A percentile compares a stretch with the other conserved stretches of the same genome.
Conservation (phyloP, 345 rosid species). For the Odontarrhena argentea region DNA sequence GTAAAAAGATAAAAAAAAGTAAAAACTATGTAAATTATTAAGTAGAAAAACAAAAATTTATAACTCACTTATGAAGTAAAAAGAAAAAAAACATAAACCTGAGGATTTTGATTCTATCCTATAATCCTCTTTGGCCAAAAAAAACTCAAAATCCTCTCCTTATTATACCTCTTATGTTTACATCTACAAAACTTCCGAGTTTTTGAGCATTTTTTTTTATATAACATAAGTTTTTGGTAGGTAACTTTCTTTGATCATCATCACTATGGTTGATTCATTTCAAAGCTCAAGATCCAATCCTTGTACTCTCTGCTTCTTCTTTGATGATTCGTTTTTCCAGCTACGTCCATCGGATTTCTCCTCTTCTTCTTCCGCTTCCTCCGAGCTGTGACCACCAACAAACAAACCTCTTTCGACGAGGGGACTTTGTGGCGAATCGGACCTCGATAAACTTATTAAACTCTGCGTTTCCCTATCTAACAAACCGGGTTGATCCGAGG, state of each 20-base stretch:
- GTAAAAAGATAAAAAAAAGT: too few relatives aligned
- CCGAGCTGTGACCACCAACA: conserved; percentile 47
- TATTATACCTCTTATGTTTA: conserved; percentile 38
- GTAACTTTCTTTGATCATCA: conserved; percentile 11
- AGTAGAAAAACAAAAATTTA: too few relatives aligned
- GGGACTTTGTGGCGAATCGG: conserved; percentile 67
- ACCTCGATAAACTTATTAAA: conserved; percentile 43
- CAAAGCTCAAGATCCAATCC: conserved; percentile 38
- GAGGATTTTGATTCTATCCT: conserved; percentile 37
- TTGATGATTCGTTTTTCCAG: conserved; percentile 40
- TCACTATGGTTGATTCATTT: conserved; percentile 14
- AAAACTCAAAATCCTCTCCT: conserved; percentile 26
- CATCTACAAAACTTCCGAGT: conserved; percentile 34
- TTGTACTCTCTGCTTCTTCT: conserved; percentile 28
- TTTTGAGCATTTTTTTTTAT: conserved; percentile 19
- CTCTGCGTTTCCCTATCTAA: conserved; percentile 45
- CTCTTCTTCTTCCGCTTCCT: conserved; percentile 42
- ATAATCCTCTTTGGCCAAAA: conserved; percentile 9
- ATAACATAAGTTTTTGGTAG: conserved; percentile 15
- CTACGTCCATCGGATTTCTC: conserved; percentile 61
- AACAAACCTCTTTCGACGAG: conserved; percentile 51
- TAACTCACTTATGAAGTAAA: background rate
- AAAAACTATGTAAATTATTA: too few relatives aligned
- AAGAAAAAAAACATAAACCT: conserved; percentile 17
- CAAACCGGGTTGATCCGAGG: conserved; percentile 43